A percentile compares a stretch with the other conserved stretches of the same genome.
phyloP scores from a whole-genome alignment of 768 basidiomycete species.

The Clitopilus passeckerianus region DNA sequence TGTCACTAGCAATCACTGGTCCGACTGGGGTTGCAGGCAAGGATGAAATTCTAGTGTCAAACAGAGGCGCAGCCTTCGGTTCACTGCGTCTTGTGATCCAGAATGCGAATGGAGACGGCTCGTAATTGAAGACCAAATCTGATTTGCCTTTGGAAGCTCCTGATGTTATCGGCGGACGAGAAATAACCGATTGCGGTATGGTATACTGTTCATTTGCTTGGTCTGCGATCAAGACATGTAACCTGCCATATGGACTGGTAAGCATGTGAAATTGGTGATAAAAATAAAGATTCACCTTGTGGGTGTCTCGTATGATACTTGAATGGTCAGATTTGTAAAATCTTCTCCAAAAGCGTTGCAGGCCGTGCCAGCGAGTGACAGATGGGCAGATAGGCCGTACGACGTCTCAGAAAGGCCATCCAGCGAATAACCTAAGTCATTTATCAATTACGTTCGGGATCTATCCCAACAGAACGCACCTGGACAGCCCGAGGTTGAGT shows the following conservation, averaged over 20 bases:
- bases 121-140: conserved; percentile 68
- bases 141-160: conserved; percentile 33
- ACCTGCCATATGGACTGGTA: conserved; percentile 25
- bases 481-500: conserved; percentile 9
- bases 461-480: not conserved
- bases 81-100: conserved; percentile 72
- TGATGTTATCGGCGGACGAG: conserved; percentile 32
- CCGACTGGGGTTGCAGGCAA: conserved; percentile 56
- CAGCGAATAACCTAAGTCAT: conserved; percentile 48
- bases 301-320: conserved; percentile 61
- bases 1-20: conserved; percentile 46
- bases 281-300: conserved; percentile 30
- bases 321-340: conserved; percentile 50
- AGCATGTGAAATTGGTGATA: not conserved
- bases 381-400: conserved; percentile 48
- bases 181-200: conserved; percentile 45
- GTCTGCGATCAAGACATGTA: conserved; percentile 69
- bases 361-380: conserved; percentile 47
- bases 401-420: conserved; percentile 33
- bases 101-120: conserved; percentile 64
- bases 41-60: conserved; percentile 64
- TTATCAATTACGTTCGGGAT: too few relatives aligned
- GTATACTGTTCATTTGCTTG: conserved; percentile 58
- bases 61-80: conserved; percentile 50
- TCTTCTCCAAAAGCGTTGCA: conserved; percentile 69